These are phyloP conservation scores for Alternaria consortialis DNA, from an alignment of 2,329 filamentous ascomycete genomes.

Conservation along the genomic window DNA sequence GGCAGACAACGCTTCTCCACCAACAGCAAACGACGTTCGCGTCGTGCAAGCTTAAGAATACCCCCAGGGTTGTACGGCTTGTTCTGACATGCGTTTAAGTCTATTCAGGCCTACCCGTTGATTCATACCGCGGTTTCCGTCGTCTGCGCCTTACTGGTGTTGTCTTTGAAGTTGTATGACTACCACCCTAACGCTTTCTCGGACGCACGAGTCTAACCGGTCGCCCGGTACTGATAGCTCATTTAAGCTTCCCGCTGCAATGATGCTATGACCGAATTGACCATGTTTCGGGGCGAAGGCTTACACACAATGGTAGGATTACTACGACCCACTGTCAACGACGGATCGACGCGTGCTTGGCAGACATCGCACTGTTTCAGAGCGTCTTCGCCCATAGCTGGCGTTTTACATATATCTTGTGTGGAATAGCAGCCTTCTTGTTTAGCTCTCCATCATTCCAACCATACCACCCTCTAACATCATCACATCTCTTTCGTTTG, in stretches of 20 bases:
- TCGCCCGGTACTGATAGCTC: not conserved
- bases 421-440: not conserved
- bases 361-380: not conserved
- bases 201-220: conserved; percentile 1
- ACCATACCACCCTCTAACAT: not conserved
- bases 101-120: not conserved
- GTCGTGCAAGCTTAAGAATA: conserved; percentile 4
- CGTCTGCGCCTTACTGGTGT: conserved; percentile 1
- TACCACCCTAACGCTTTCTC: not conserved
- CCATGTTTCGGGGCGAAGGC: conserved; percentile 8
- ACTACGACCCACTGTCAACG: not conserved
- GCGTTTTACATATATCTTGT: conserved; percentile 5
- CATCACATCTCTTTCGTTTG: not conserved
- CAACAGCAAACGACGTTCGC: not conserved
- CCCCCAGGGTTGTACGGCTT: not conserved
- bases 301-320: not conserved
- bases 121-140: not conserved
- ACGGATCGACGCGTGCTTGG: conserved; percentile 9
- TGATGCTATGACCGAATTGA: not conserved
- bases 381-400: not conserved
- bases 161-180: not conserved
- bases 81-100: not conserved
- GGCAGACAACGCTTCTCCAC: conserved; percentile 6
- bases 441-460: not conserved
- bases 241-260: not conserved